A percentile compares a stretch with the other conserved stretches of the same genome.
Evolutionary conservation across 805 yeast species (phyloP).

Genomic region (Suhomyces prunicola): DNA sequence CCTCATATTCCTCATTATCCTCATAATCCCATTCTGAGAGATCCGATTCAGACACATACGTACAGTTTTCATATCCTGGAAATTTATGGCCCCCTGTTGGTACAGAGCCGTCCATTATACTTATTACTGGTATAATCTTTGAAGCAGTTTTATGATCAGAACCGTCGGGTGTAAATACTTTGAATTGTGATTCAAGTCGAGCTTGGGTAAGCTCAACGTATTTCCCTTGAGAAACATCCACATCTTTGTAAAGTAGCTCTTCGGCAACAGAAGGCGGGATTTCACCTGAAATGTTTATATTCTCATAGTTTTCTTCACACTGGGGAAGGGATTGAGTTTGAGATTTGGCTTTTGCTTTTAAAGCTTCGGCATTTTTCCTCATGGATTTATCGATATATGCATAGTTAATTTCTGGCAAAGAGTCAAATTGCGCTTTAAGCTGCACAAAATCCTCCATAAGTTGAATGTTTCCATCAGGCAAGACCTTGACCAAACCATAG

Average conservation of each 20-base stretch:
- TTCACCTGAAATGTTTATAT: conserved; percentile 39
- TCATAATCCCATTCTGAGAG: neutral
- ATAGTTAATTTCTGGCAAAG: conserved; percentile 27
- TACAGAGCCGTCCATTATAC: neutral
- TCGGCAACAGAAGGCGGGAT: conserved; percentile 45
- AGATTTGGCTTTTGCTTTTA: conserved; percentile 16
- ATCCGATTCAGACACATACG: neutral
- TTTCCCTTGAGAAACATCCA: conserved; percentile 44
- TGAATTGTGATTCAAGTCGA: conserved; percentile 42
- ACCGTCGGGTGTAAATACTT: conserved; percentile 46
- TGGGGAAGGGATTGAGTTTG: conserved; percentile 19
- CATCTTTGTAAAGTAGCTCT: conserved; percentile 49
- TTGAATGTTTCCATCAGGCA: conserved; percentile 39
- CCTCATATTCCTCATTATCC: neutral
- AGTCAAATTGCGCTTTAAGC: conserved; percentile 43
- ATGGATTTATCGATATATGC: conserved; percentile 21
- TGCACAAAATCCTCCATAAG: conserved; percentile 43
- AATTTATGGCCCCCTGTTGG: neutral
- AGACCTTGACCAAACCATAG: conserved; percentile 66
- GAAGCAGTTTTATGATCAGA: conserved; percentile 4
- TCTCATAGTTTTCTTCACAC: conserved; percentile 33
- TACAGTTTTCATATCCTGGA: neutral
- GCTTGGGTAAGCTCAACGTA: conserved; percentile 43
- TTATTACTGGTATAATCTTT: neutral
- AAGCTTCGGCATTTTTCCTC: conserved; percentile 21